Evolutionary conservation across 2,329 filamentous ascomycete species (phyloP), one percentile per base, ranked within the genome.

Genomic region (Canariomyces notabilis): DNA sequence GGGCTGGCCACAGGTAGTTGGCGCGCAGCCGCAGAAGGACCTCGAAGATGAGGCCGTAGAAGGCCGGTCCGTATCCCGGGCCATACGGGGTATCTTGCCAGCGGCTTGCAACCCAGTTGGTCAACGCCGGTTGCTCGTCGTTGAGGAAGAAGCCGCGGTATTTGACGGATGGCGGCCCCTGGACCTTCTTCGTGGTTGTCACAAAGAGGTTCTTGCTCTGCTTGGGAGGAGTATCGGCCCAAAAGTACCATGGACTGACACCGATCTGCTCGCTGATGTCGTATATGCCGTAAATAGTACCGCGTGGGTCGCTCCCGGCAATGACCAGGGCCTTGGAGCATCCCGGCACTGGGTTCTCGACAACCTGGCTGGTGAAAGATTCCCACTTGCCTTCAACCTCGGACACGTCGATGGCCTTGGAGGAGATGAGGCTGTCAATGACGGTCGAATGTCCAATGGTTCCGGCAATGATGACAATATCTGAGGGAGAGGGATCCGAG

Each of bases 191-290:
- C 9, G 67, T 70, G 14, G 73, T 64, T 11, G 79, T 61, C 5
- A 76, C 75, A 52, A 76, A 83, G 44, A 86, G 76, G 6, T 70
- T 67, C 18, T 68, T 61, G 51, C 75, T 72, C 49, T 70, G 65
- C 42, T 73, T 70, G 1, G 73, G 59, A 1, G 79, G 72, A 1
- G 82, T 76, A 59, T 85, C 82, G 5, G 82, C 80, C 71, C 78
- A 85, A 68, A 75, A 85, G 64, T 85, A 77, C 79, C 80, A 85
- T 34, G 81, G 82, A 23, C 79, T 83, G 11, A 87, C 82, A 20
- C 84, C 84, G 47, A 87, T 86, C 60, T 87, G 82, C 63, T 87
- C 82, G 18, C 80, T 84, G 38, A 87, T 63, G 53, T 83, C 82
- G 64, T 88, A 88, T 16, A 85, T 67, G 9, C 84, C 84, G 56